Conservation (phyloP, 371 early-diverging fungal genomes). For the Rhizomucor miehei region DNA sequence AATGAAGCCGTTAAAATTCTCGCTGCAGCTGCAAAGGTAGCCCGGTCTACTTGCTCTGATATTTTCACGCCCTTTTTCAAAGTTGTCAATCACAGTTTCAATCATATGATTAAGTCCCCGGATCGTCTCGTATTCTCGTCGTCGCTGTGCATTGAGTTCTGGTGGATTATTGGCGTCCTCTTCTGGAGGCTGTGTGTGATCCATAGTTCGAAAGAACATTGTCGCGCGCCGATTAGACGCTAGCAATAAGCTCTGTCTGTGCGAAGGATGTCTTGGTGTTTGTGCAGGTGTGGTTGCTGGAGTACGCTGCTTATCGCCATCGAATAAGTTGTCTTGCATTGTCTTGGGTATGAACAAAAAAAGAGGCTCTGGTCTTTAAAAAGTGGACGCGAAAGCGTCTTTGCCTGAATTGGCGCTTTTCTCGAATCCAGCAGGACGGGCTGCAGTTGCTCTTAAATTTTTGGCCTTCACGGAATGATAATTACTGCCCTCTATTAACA, state of each 20-base stretch:
- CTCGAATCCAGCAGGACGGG: too few relatives aligned
- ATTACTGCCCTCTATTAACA: too few relatives aligned
- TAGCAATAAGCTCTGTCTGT: slow-evolving; percentile 14
- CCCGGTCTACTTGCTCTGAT: slow-evolving; percentile 13
- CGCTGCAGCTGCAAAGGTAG: background rate
- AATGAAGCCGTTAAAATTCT: background rate
- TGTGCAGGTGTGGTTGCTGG: background rate
- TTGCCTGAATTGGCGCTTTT: too few relatives aligned
- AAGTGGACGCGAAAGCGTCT: too few relatives aligned
- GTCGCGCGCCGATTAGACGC: slow-evolving; percentile 16
- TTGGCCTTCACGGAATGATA: too few relatives aligned
- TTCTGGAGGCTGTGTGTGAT: slow-evolving; percentile 16
- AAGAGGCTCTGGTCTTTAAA: too few relatives aligned
- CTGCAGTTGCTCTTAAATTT: too few relatives aligned
- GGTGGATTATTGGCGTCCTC: slow-evolving; percentile 32
- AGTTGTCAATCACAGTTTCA: slow-evolving; percentile 19
- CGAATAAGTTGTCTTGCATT: too few relatives aligned
- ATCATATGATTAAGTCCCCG: slow-evolving; percentile 25
- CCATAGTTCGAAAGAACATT: slow-evolving; percentile 15
- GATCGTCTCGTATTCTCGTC: slow-evolving; percentile 25
- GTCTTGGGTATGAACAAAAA: too few relatives aligned
- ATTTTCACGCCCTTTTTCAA: slow-evolving; percentile 15
- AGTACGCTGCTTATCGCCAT: too few relatives aligned
- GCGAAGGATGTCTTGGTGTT: slow-evolving; percentile 2
- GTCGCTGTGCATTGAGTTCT: slow-evolving; percentile 25